Conservation (phyloP, 257 asterid genomes). For the Przewalskia tangutica region DNA sequence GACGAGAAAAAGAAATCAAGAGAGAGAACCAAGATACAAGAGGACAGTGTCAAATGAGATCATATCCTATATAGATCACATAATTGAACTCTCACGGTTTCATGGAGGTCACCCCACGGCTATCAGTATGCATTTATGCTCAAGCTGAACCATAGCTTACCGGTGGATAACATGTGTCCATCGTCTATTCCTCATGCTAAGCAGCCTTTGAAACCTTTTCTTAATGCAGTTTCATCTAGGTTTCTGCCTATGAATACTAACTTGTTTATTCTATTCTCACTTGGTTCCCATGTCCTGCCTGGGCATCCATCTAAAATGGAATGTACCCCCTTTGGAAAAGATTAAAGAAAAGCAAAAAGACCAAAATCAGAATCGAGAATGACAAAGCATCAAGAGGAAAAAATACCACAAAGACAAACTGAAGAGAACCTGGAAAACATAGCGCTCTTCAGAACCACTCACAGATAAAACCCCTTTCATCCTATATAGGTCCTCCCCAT, state of each 20-base stretch:
- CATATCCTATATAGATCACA: not conserved
- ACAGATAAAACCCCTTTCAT: slow-evolving; percentile 88
- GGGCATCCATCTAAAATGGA: slow-evolving; percentile 77
- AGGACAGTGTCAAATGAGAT: not conserved
- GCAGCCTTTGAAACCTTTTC: slow-evolving; percentile 92
- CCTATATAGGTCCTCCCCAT: slow-evolving; percentile 85
- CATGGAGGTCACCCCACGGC: not conserved
- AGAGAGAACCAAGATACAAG: not conserved
- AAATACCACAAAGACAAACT: not conserved
- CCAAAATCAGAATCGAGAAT: not conserved
- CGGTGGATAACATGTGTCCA: not conserved
- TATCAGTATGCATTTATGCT: not conserved
- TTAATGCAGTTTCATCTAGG: slow-evolving; percentile 68
- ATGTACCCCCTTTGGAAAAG: slow-evolving; percentile 57
- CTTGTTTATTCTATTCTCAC: slow-evolving; percentile 78
- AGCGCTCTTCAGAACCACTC: slow-evolving; percentile 65
- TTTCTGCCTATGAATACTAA: slow-evolving; percentile 83
- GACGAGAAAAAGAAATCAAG: not conserved
- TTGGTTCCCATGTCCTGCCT: slow-evolving; percentile 76
- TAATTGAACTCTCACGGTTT: not conserved
- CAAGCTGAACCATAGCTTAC: not conserved
- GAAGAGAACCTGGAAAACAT: slow-evolving; percentile 68
- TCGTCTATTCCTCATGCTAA: slow-evolving; percentile 32
- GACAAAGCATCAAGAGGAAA: not conserved
- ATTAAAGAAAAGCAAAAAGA: not conserved